These are phyloP conservation scores for Metarhizium anisopliae DNA, from an alignment of 2,329 filamentous ascomycete species.

Conservation along the genomic window DNA sequence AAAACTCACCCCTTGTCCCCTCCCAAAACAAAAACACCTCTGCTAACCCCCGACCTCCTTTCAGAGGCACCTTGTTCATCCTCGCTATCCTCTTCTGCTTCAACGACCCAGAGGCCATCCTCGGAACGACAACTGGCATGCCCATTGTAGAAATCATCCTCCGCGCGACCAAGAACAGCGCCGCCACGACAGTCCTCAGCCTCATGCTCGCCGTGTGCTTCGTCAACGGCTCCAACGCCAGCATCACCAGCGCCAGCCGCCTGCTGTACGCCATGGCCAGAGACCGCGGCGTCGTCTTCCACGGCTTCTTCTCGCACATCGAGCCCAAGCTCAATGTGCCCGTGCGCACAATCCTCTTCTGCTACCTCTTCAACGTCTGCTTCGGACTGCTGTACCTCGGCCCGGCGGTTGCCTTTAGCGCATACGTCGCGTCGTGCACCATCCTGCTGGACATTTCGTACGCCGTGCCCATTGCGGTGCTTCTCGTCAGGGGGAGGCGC, in stretches of 20 bases:
- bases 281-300: slow-evolving; percentile 29
- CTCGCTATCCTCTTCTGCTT: slow-evolving; percentile 33
- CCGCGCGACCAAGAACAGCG: slow-evolving; percentile 30
- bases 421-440: slow-evolving; percentile 35
- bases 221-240: slow-evolving; percentile 35
- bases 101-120: slow-evolving; percentile 24
- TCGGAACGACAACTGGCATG: slow-evolving; percentile 30
- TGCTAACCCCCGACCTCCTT: neutral
- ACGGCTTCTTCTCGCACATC: slow-evolving; percentile 26
- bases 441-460: slow-evolving; percentile 38
- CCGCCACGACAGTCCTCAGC: slow-evolving; percentile 29
- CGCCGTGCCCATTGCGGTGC: slow-evolving; percentile 29
- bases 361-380: slow-evolving; percentile 32
- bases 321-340: slow-evolving; percentile 31
- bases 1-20: neutral
- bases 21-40: neutral
- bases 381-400: slow-evolving; percentile 38
- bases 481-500: slow-evolving; percentile 26
- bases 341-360: slow-evolving; percentile 28
- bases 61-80: slow-evolving; percentile 19
- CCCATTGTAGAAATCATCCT: slow-evolving; percentile 36
- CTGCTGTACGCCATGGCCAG: slow-evolving; percentile 37
- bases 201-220: slow-evolving; percentile 34
- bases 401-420: slow-evolving; percentile 36
- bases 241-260: slow-evolving; percentile 32